Percentiles rank a stretch among this genome's conserved stretches.
These are phyloP conservation scores for Aspergillus sparsus DNA, from an alignment of 495 filamentous ascomycete genomes.

Conservation along the genomic window DNA sequence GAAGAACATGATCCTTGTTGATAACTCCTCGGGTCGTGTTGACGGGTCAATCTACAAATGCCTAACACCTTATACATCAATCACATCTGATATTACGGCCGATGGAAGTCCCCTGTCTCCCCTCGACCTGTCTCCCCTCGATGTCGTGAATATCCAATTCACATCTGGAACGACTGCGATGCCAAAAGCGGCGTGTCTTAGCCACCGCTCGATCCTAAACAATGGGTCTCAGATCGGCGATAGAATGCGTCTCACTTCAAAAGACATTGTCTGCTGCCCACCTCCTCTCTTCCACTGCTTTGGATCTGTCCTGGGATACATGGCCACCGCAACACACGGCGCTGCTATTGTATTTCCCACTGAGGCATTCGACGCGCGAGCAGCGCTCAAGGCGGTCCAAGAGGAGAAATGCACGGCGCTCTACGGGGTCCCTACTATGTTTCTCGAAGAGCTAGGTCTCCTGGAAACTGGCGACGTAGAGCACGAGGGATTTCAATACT, in stretches of 20 bases:
- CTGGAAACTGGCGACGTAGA: constrained; percentile 57
- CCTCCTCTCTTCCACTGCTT: constrained; percentile 95
- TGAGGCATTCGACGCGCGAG: constrained; percentile 81
- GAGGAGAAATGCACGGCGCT: constrained; percentile 80
- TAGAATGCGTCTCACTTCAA: constrained; percentile 72
- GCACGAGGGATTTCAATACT: constrained; percentile 61
- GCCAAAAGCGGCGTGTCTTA: constrained; percentile 91
- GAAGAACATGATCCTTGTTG: constrained; percentile 68
- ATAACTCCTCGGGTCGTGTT: constrained; percentile 72
- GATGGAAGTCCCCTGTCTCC: constrained; percentile 44
- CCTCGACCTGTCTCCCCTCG: constrained; percentile 58
- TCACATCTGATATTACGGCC: constrained; percentile 49
- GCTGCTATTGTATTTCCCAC: constrained; percentile 81
- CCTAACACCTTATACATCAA: constrained; percentile 54
- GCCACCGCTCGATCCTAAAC: constrained; percentile 83
- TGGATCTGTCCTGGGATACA: constrained; percentile 85
- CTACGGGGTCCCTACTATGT: constrained; percentile 97
- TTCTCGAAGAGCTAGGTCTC: constrained; percentile 80
- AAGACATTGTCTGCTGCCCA: constrained; percentile 79
- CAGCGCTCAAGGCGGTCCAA: constrained; percentile 68
- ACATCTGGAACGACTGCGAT: constrained; percentile 88
- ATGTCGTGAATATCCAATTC: constrained; percentile 94
- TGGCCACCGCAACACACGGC: constrained; percentile 90
- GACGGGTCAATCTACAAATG: constrained; percentile 46
- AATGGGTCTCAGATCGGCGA: constrained; percentile 82